Conservation (phyloP, 2,329 filamentous ascomycete species). For the Fusarium subglutinans region DNA sequence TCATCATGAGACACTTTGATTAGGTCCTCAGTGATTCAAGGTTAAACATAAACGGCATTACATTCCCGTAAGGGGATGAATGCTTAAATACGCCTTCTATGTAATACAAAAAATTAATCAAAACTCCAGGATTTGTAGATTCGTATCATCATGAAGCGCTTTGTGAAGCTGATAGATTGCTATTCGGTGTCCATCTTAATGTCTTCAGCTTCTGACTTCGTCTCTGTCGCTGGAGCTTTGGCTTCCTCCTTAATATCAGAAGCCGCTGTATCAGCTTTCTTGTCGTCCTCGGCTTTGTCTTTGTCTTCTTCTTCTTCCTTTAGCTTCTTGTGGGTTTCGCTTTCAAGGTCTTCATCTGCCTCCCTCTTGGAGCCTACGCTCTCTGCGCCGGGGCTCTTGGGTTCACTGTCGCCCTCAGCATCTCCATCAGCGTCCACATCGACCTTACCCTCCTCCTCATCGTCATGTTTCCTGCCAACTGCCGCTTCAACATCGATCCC, state of each 20-base stretch:
- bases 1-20: conserved; percentile 16
- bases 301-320: conserved; percentile 58
- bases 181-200: conserved; percentile 44
- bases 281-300: conserved; percentile 47
- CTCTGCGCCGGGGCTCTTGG: conserved; percentile 43
- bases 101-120: background rate
- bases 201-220: conserved; percentile 30
- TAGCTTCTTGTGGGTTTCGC: conserved; percentile 57
- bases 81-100: background rate
- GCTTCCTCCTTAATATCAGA: conserved; percentile 3
- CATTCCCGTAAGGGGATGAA: background rate
- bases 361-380: conserved; percentile 63
- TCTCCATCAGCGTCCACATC: conserved; percentile 32
- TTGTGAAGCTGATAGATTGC: background rate
- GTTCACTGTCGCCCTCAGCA: conserved; percentile 42
- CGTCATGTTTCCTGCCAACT: conserved; percentile 61
- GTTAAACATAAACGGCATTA: conserved; percentile 2
- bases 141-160: conserved; percentile 10
- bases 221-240: conserved; percentile 27
- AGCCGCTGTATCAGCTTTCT: conserved; percentile 44
- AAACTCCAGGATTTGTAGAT: background rate
- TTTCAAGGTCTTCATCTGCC: conserved; percentile 59
- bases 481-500: conserved; percentile 70
- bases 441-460: conserved; percentile 38
- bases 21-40: background rate